Conservation (phyloP, 1,284 basidiomycete species). For the Heliocybe sulcata region DNA sequence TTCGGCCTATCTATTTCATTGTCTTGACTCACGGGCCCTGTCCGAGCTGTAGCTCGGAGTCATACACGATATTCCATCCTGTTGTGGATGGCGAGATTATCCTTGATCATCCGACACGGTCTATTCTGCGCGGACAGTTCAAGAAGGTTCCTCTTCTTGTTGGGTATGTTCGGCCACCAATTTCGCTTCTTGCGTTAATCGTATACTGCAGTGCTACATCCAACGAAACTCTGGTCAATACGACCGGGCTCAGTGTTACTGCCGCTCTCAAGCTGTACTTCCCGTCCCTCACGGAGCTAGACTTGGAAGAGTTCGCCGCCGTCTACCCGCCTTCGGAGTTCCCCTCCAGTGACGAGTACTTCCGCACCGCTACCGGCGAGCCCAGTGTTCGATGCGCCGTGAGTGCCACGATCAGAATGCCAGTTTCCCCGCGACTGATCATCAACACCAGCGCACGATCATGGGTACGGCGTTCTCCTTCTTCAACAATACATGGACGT, state of each 20-base stretch:
- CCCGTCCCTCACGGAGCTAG: slow-evolving; percentile 32
- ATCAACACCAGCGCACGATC: slow-evolving; percentile 32
- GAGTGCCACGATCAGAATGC: slow-evolving; percentile 14
- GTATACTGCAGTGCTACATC: slow-evolving; percentile 39
- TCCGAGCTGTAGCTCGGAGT: slow-evolving; percentile 22
- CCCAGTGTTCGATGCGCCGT: slow-evolving; percentile 43
- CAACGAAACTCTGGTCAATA: slow-evolving; percentile 43
- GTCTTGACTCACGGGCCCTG: background rate
- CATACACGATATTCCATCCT: slow-evolving; percentile 31
- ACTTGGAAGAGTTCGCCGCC: slow-evolving; percentile 30
- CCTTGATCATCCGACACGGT: slow-evolving; percentile 37
- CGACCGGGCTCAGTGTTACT: slow-evolving; percentile 27
- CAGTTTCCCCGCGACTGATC: background rate
- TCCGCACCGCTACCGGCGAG: slow-evolving; percentile 41
- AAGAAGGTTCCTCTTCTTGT: slow-evolving; percentile 29
- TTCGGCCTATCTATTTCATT: background rate
- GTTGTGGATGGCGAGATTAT: slow-evolving; percentile 44
- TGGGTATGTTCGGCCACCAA: background rate
- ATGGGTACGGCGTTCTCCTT: slow-evolving; percentile 32
- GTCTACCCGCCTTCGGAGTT: slow-evolving; percentile 35
- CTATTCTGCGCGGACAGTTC: slow-evolving; percentile 36
- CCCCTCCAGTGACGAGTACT: slow-evolving; percentile 28
- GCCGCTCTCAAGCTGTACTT: slow-evolving; percentile 31
- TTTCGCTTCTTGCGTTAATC: background rate
- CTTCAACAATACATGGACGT: slow-evolving; percentile 34